phyloP scores from a whole-genome alignment of 129 eudicot species.

The Saposhnikovia divaricata region DNA sequence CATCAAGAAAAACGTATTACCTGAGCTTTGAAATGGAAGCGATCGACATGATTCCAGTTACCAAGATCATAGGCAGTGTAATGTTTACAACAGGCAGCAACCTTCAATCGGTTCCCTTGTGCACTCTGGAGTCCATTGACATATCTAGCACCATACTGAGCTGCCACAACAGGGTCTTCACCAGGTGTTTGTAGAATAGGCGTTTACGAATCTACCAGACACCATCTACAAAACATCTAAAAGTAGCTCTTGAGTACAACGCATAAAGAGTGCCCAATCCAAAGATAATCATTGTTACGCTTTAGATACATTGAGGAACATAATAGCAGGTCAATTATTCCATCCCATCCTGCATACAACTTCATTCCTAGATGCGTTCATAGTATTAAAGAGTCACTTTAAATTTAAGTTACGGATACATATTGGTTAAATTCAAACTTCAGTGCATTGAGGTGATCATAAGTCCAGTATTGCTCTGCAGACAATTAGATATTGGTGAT shows the following conservation, averaged over 20 bases:
- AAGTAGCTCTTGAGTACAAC: background rate
- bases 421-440: background rate
- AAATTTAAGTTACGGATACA: background rate
- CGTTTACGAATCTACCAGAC: slow-evolving; percentile 91
- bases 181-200: slow-evolving; percentile 99
- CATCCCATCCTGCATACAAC: background rate
- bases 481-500: background rate
- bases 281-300: background rate
- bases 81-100: slow-evolving; percentile 96
- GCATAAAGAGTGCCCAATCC: background rate
- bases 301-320: background rate
- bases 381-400: background rate
- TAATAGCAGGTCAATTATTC: background rate
- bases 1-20: slow-evolving; percentile 17
- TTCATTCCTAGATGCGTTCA: background rate
- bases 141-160: slow-evolving; percentile 65
- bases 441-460: background rate
- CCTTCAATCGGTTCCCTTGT: slow-evolving; percentile 58
- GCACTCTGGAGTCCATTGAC: slow-evolving; percentile 89
- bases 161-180: slow-evolving; percentile 72
- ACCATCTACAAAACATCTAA: slow-evolving; percentile 52
- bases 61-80: slow-evolving; percentile 93
- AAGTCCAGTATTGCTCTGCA: background rate
- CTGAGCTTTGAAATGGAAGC: slow-evolving; percentile 88
- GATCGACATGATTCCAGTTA: slow-evolving; percentile 75